Evolutionary conservation across 2,329 filamentous ascomycete species (phyloP).

Genomic region (Calonectria hongkongensis): DNA sequence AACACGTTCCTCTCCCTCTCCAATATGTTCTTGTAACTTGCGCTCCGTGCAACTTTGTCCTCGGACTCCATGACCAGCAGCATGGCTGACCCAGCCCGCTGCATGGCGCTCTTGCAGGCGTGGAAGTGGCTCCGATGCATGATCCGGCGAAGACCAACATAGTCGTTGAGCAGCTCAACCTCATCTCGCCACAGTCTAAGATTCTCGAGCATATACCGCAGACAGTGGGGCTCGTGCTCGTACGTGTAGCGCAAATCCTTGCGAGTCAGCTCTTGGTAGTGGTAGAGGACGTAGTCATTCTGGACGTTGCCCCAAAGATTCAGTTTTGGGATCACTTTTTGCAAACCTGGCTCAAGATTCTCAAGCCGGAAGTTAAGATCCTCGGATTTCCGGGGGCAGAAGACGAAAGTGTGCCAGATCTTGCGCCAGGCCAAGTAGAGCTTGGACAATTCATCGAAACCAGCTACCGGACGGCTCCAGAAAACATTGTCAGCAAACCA

Average conservation of each 20-base stretch:
- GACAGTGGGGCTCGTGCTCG: slow-evolving; percentile 24
- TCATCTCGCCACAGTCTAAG: slow-evolving; percentile 39
- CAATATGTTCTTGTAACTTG: not conserved
- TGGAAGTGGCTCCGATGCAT: slow-evolving; percentile 25
- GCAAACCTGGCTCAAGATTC: not conserved
- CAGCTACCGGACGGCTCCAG: slow-evolving; percentile 1
- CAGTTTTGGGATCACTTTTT: slow-evolving; percentile 17
- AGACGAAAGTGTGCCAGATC: slow-evolving; percentile 41
- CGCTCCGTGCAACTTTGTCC: not conserved
- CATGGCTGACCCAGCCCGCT: slow-evolving; percentile 44
- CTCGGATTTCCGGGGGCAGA: slow-evolving; percentile 13
- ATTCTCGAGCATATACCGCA: slow-evolving; percentile 34
- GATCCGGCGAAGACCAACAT: slow-evolving; percentile 41
- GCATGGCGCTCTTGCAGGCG: slow-evolving; percentile 36
- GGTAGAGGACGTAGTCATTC: slow-evolving; percentile 42
- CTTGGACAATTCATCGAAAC: slow-evolving; percentile 40
- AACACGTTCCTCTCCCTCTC: not conserved
- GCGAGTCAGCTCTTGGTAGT: slow-evolving; percentile 19
- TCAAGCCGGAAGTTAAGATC: not conserved
- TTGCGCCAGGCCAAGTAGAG: slow-evolving; percentile 45
- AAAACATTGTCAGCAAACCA: slow-evolving; percentile 21
- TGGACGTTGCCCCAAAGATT: slow-evolving; percentile 44
- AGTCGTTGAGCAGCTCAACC: slow-evolving; percentile 44
- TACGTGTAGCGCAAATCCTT: slow-evolving; percentile 43
- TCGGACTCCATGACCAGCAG: not conserved